phyloP scores from a whole-genome alignment of 139 green algal genomes.

The Diplosphaera chodatii region DNA sequence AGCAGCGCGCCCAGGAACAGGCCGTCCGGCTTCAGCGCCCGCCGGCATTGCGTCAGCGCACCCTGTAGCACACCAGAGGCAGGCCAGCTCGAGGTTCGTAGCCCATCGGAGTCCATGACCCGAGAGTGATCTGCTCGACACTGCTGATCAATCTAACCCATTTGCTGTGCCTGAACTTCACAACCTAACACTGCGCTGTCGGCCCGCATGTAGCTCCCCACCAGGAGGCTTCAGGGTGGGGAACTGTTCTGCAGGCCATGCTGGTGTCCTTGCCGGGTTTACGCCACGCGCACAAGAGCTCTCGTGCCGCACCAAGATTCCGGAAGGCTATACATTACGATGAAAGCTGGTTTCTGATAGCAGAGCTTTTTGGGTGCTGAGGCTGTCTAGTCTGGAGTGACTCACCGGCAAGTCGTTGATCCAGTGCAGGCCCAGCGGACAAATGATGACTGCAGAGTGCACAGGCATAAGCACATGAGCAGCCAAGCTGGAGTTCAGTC shows the following conservation, averaged over 20 bases:
- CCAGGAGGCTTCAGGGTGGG: slow-evolving; percentile 1
- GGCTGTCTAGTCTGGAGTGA: too few species aligned
- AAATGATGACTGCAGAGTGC: slow-evolving; percentile 62
- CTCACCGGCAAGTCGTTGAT: slow-evolving; percentile 76
- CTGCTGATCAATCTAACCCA: too few species aligned
- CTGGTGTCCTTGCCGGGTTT: slow-evolving; percentile 35
- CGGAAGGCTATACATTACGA: slow-evolving; percentile 4
- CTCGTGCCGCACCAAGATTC: slow-evolving; percentile 4
- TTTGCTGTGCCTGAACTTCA: too few species aligned
- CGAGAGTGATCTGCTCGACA: too few species aligned
- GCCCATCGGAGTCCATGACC: too few species aligned
- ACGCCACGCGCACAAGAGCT: slow-evolving; percentile 8
- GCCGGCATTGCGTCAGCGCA: slow-evolving; percentile 53
- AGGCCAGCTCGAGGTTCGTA: not conserved
- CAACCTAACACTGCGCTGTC: slow-evolving; percentile 15
- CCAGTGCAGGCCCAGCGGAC: slow-evolving; percentile 73
- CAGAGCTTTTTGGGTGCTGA: too few species aligned
- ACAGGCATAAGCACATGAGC: too few species aligned
- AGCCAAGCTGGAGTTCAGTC: too few species aligned
- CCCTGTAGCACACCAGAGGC: slow-evolving; percentile 26
- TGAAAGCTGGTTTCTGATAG: too few species aligned
- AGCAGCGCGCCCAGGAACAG: slow-evolving; percentile 73
- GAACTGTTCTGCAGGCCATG: slow-evolving; percentile 25
- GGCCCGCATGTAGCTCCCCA: slow-evolving; percentile 21
- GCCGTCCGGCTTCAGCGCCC: slow-evolving; percentile 67